These are phyloP conservation scores for Penicillium sp. DNA, from an alignment of 2,329 filamentous ascomycete species.

Conservation along the genomic window DNA sequence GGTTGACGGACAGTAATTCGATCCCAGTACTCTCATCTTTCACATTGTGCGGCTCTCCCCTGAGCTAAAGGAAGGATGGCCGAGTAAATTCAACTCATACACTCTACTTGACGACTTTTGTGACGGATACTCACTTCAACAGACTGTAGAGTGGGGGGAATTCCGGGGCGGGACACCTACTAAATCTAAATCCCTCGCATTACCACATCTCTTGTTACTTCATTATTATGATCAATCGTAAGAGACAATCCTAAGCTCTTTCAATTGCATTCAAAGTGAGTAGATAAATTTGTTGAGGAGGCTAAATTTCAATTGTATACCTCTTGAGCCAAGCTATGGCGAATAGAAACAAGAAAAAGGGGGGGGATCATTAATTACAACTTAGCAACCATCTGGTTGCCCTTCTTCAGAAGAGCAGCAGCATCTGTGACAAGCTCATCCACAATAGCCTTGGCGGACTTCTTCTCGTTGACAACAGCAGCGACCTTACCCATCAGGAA, in stretches of 20 bases:
- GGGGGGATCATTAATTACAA: conserved; percentile 55
- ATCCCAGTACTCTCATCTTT: too few species aligned
- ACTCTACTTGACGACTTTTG: too few species aligned
- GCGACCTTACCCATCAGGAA: conserved; percentile 97
- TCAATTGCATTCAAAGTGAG: neutral
- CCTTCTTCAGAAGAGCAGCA: conserved; percentile 68
- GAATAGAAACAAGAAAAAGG: conserved; percentile 12
- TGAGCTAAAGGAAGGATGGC: too few species aligned
- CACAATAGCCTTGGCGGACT: conserved; percentile 86
- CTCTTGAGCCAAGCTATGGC: conserved; percentile 6
- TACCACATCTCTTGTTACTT: neutral
- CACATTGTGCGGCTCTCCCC: too few species aligned
- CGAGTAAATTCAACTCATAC: too few species aligned
- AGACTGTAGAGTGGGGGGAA: too few species aligned
- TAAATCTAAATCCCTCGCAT: too few species aligned
- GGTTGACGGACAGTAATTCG: too few species aligned
- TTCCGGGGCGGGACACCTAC: too few species aligned
- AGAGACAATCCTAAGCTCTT: too few species aligned
- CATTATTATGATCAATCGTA: neutral
- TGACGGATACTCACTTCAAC: too few species aligned
- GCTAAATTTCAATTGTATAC: neutral
- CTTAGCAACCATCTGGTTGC: conserved; percentile 70
- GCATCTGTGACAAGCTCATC: conserved; percentile 92
- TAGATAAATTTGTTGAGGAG: neutral
- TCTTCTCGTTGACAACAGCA: conserved; percentile 90